Evolutionary conservation across 2,329 filamentous ascomycete species (phyloP), one percentile per base, ranked within the genome.

Genomic region (Dryadomyces quercus-mongolicae): DNA sequence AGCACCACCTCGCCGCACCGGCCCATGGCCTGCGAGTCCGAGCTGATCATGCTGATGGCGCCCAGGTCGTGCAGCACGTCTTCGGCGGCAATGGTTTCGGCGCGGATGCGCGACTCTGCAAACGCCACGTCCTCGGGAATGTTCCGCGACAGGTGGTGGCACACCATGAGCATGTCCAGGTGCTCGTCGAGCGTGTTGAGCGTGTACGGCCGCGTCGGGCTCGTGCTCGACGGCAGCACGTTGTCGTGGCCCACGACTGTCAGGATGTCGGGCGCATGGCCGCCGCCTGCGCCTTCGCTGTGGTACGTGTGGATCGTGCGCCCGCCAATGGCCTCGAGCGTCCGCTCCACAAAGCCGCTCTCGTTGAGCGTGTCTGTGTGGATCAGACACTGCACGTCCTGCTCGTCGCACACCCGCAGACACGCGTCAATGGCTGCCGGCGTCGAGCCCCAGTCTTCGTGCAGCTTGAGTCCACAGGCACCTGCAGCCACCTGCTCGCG

Each of bases 91-190:
- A 97, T 97, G 40, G 92, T 97, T 72, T 97, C 91, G 60, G 89
- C 88, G 56, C 92, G 86, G 69, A 97, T 97, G 43, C 92, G 88
- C 40, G 84, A 89, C 71, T 97, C 92, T 49, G 92, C 92, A 64
- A 97, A 97, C 1, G 91, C 90, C 15, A 97, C 86, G 66, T 97
- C 92, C 71, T 97, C 92, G 55, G 91, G 88, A 56, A 96, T 96
- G 69, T 95, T 84, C 68, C 88, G 88, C 52, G 84, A 90, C 10
- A 97, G 74, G 65, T 97, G 92, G 68, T 97, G 92, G 74, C 92
- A 97, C 42, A 95, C 89, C 92, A 96, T 96, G 49, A 96, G 74
- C 92, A 97, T 97, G 71, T 97, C 92, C 15, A 96, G 80, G 70
- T 97, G 92, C 70, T 97, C 92, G 65, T 96, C 92, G 0, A 97